Base-by-base conservation (phyloP, 805 yeast species). In the Pichia insulana region DNA sequence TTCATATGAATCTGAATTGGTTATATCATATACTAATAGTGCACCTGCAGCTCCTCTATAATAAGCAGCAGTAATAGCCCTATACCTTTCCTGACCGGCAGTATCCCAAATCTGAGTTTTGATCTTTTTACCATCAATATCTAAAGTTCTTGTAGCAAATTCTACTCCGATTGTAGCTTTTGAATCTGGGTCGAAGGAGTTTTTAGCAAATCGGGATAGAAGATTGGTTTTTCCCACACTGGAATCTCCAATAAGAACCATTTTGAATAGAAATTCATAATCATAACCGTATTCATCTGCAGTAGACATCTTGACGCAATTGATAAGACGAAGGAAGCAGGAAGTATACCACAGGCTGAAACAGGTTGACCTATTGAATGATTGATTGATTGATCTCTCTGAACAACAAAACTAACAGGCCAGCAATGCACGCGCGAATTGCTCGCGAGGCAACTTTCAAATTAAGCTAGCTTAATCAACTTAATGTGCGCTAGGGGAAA, bases 1-100 rank as follows among this genome's bases (percentile, higher is more conserved):
- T 61, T 84, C 95, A 63, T 87, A 88, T 40, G 87, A 75, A 57
- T 82, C 88, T 12, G 89, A 76, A 69, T 90, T 90, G 46, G 96
- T 78, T 56, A 90, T 90, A 67, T 90, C 98, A 65, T 90, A 90
- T 50, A 90, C 95, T 45, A 90, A 83, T 56, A 90, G 73, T 4
- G 97, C 97, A 46, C 98, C 98, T 42, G 89, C 96, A 1, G 98
- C 97, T 34, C 97, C 98, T 61, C 98, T 76, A 64, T 90, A 90
- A 68, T 90, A 90, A 6, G 97, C 97, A 44, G 92, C 80, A 27
- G 98, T 92, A 63, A 90, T 90, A 36, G 98, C 97, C 56, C 98
- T 78, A 70, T 92, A 90, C 63, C 98, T 79, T 65, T 90, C 98
- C 69, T 90, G 98, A 48, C 98, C 98, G 2, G 98, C 98, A 30